Conservation (phyloP, 805 yeast species). For the Alloascoidea hylecoeti region DNA sequence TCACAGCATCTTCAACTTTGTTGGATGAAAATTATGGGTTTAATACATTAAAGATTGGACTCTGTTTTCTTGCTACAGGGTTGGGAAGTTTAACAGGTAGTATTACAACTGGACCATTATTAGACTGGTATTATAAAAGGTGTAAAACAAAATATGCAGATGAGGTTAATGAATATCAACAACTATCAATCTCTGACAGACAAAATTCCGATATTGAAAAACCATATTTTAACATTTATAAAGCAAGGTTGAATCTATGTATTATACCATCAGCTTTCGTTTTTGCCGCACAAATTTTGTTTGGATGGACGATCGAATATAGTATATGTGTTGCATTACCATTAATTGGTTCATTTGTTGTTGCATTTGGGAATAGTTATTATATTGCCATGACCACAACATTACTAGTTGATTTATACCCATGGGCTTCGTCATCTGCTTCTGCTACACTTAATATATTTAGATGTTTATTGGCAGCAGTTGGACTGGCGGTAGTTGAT, state of each 20-base stretch:
- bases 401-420: slow-evolving; percentile 63
- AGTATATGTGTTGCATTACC: slow-evolving; percentile 36
- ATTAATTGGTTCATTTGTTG: slow-evolving; percentile 39
- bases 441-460: slow-evolving; percentile 59
- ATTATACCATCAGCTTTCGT: slow-evolving; percentile 27
- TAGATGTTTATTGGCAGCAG: slow-evolving; percentile 63
- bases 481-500: slow-evolving; percentile 51
- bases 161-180: slow-evolving; percentile 10
- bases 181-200: slow-evolving; percentile 11
- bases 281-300: slow-evolving; percentile 29
- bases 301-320: slow-evolving; percentile 61
- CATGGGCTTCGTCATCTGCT: slow-evolving; percentile 57
- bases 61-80: slow-evolving; percentile 67
- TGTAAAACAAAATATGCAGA: slow-evolving; percentile 17
- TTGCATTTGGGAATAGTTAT: slow-evolving; percentile 45
- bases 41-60: slow-evolving; percentile 44
- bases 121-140: slow-evolving; percentile 35
- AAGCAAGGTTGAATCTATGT: slow-evolving; percentile 36
- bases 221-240: slow-evolving; percentile 37
- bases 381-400: slow-evolving; percentile 48
- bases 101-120: slow-evolving; percentile 35
- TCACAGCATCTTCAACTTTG: slow-evolving; percentile 49
- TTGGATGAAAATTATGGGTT: slow-evolving; percentile 36
- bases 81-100: slow-evolving; percentile 50
- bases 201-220: slow-evolving; percentile 12